Evolutionary conservation across 2,329 filamentous ascomycete genomes (phyloP).

Genomic region (Triangularia setosa): DNA sequence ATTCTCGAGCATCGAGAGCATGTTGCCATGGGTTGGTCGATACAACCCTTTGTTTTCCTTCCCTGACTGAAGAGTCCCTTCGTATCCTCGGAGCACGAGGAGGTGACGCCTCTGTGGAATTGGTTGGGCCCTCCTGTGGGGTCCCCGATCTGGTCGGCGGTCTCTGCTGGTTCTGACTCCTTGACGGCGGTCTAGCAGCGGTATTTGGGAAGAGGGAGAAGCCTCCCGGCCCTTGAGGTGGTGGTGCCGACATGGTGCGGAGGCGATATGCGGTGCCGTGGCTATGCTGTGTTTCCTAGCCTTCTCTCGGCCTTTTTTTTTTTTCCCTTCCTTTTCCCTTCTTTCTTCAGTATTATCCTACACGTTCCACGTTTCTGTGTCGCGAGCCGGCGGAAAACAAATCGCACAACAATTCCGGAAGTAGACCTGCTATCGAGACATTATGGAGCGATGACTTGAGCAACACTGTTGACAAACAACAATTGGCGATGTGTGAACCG

Average conservation of each 20-base stretch:
- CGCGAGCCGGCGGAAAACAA: slow-evolving; percentile 4
- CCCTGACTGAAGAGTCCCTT: slow-evolving; percentile 32
- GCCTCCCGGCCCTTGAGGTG: slow-evolving; percentile 40
- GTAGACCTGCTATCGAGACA: slow-evolving; percentile 24
- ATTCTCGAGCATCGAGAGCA: slow-evolving; percentile 17
- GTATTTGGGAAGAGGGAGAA: slow-evolving; percentile 58
- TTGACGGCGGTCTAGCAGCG: slow-evolving; percentile 38
- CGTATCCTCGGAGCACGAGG: slow-evolving; percentile 32
- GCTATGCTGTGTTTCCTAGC: not conserved
- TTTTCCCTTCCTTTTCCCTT: not conserved
- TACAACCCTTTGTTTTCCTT: slow-evolving; percentile 30
- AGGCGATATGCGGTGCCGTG: not conserved
- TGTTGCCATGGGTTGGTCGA: slow-evolving; percentile 29
- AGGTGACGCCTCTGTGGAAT: slow-evolving; percentile 27
- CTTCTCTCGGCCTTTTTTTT: not conserved
- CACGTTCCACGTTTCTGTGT: not conserved
- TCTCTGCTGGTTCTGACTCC: slow-evolving; percentile 38
- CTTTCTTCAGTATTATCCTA: not conserved
- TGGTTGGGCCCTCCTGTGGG: slow-evolving; percentile 30
- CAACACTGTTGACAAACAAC: slow-evolving; percentile 3
- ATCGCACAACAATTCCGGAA: slow-evolving; percentile 11
- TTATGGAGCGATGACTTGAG: slow-evolving; percentile 17
- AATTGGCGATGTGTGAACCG: slow-evolving; percentile 5
- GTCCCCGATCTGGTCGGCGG: slow-evolving; percentile 32
- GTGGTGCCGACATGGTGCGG: slow-evolving; percentile 37